Percentiles rank a stretch among this genome's conserved stretches.
phyloP scores from a whole-genome alignment of 345 rosid species.

The Mallotus nudiflorus region DNA sequence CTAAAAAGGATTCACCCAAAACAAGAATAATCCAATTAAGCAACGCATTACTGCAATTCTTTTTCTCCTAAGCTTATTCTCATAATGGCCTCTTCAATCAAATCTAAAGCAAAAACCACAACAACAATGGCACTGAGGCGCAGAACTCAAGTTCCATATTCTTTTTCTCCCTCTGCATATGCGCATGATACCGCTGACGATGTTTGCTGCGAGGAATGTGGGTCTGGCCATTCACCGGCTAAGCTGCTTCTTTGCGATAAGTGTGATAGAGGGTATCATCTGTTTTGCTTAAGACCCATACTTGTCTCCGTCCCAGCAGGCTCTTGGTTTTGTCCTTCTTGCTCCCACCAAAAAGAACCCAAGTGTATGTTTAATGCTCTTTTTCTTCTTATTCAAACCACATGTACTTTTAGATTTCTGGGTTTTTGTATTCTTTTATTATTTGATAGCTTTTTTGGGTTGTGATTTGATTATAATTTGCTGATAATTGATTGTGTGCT shows the following conservation, averaged over 20 bases:
- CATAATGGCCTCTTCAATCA: neutral
- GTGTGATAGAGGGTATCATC: conserved; percentile 29
- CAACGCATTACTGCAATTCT: too few relatives aligned
- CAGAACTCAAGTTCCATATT: conserved; percentile 23
- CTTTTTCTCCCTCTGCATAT: neutral
- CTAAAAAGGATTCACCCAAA: neutral
- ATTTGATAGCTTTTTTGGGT: neutral
- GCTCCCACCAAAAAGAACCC: conserved; percentile 17
- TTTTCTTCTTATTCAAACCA: neutral
- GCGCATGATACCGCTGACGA: neutral
- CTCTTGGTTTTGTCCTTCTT: conserved; percentile 34
- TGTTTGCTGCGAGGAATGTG: conserved; percentile 22
- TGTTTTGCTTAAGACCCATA: conserved; percentile 32
- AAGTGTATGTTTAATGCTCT: conserved; percentile 10
- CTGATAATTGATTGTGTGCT: neutral
- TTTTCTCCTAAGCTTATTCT: neutral
- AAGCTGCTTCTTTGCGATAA: conserved; percentile 30
- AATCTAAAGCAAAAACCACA: neutral
- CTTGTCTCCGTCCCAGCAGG: conserved; percentile 30
- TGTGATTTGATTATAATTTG: neutral
- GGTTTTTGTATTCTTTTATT: neutral
- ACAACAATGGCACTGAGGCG: conserved; percentile 20
- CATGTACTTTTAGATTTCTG: neutral
- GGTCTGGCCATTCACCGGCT: conserved; percentile 23
- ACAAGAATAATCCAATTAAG: too few relatives aligned